phyloP scores from a whole-genome alignment of 2,329 filamentous ascomycete genomes.

The Stemphylium vesicarium region DNA sequence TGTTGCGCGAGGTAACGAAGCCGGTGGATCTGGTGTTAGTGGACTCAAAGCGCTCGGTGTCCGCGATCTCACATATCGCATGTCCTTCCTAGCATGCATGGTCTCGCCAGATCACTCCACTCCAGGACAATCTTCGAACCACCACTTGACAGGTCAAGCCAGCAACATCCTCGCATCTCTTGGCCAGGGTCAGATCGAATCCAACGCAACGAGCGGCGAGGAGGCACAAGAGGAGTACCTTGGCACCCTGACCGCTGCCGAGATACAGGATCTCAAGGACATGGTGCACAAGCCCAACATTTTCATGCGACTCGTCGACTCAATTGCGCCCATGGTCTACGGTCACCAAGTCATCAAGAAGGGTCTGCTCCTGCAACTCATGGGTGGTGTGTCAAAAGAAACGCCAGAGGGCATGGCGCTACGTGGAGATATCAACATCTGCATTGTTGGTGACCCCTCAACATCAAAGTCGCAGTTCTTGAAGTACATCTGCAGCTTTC shows the following conservation, averaged over 20 bases:
- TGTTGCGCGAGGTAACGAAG: conserved; percentile 75
- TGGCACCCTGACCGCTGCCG: conserved; percentile 80
- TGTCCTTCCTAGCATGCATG: conserved; percentile 98
- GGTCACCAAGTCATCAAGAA: conserved; percentile 98
- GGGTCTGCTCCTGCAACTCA: conserved; percentile 87
- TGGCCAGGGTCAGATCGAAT: conserved; percentile 74
- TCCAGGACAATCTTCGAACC: conserved; percentile 74
- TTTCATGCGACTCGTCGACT: conserved; percentile 89
- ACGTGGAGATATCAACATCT: conserved; percentile 98
- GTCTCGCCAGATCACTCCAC: conserved; percentile 86
- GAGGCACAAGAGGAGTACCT: conserved; percentile 87
- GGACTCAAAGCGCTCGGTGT: conserved; percentile 93
- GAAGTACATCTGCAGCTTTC: conserved; percentile 96
- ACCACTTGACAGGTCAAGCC: conserved; percentile 73
- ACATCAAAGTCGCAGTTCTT: conserved; percentile 98
- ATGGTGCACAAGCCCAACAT: conserved; percentile 98
- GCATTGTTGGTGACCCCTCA: conserved; percentile 94
- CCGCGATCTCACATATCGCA: conserved; percentile 89
- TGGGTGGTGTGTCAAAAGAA: conserved; percentile 92
- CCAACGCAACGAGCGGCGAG: conserved; percentile 69
- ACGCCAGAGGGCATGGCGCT: conserved; percentile 95
- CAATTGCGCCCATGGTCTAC: conserved; percentile 95
- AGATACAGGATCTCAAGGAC: conserved; percentile 87
- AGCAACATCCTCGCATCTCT: conserved; percentile 85
- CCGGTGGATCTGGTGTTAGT: conserved; percentile 81